A percentile compares a stretch with the other conserved stretches of the same genome.
These are phyloP conservation scores for Paulownia fortunei DNA, from an alignment of 257 asterid species.

Conservation along the genomic window DNA sequence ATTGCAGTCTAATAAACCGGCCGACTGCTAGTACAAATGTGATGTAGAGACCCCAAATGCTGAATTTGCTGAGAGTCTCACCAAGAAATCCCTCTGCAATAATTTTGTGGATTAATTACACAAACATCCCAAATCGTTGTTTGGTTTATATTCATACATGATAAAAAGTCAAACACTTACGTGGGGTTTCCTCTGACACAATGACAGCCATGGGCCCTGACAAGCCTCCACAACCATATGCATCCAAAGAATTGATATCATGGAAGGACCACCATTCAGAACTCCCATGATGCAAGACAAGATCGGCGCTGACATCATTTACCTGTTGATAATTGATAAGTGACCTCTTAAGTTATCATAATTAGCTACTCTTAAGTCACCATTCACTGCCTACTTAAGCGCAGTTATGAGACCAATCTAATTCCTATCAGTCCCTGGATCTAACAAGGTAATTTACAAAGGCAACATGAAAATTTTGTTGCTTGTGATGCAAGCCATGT, in stretches of 20 bases:
- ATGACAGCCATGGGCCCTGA: conserved; percentile 91
- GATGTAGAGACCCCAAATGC: conserved; percentile 97
- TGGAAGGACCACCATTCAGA: conserved; percentile 94
- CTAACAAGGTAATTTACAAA: conserved; percentile 3
- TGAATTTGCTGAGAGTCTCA: conserved; percentile 97
- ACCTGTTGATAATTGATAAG: conserved; percentile 47
- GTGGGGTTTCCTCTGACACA: conserved; percentile 98
- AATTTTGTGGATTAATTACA: conserved; percentile 19
- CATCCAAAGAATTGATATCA: conserved; percentile 55
- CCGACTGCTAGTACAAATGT: conserved; percentile 96
- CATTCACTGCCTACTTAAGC: too few relatives aligned
- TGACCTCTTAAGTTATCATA: too few relatives aligned
- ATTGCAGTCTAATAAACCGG: conserved; percentile 87
- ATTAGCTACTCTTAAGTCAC: not conserved
- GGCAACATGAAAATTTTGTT: not conserved
- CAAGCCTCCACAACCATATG: conserved; percentile 64
- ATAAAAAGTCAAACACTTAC: conserved; percentile 46
- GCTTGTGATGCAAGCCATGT: not conserved
- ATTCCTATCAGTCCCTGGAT: not conserved
- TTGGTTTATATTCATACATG: not conserved
- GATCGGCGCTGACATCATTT: conserved; percentile 78
- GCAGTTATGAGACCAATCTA: not conserved
- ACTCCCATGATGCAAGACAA: conserved; percentile 67
- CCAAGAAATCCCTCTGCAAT: conserved; percentile 92
- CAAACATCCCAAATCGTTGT: not conserved